A percentile compares a stretch with the other conserved stretches of the same genome.
phyloP scores from a whole-genome alignment of 768 basidiomycete species.

The Podaxis pistillaris region DNA sequence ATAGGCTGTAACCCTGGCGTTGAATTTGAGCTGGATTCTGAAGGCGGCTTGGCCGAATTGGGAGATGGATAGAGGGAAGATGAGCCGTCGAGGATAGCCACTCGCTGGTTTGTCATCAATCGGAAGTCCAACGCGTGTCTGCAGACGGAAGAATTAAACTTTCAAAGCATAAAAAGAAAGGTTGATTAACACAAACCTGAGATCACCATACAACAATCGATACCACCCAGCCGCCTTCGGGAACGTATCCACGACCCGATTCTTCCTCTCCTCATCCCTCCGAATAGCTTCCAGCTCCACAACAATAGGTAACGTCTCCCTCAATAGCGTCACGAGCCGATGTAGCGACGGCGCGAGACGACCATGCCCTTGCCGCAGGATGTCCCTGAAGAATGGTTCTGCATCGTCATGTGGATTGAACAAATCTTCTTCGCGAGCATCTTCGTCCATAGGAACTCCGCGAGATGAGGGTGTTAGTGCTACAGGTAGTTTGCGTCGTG shows the following conservation, averaged over 20 bases:
- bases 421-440: conserved; percentile 21
- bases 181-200: conserved; percentile 42
- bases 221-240: conserved; percentile 85
- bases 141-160: conserved; percentile 4
- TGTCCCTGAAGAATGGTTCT: conserved; percentile 69
- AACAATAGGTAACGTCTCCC: conserved; percentile 77
- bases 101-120: conserved; percentile 61
- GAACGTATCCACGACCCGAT: conserved; percentile 56
- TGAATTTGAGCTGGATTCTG: conserved; percentile 1
- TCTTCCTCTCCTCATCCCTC: conserved; percentile 30
- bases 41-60: conserved; percentile 17
- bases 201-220: conserved; percentile 67
- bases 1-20: conserved; percentile 54
- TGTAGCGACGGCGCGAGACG: conserved; percentile 64
- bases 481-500: conserved; percentile 35
- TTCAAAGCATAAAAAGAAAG: neutral
- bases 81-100: conserved; percentile 75
- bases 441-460: conserved; percentile 24
- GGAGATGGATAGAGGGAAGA: conserved; percentile 47
- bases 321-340: conserved; percentile 63
- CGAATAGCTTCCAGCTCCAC: conserved; percentile 63
- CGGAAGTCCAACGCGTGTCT: conserved; percentile 83
- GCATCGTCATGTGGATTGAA: conserved; percentile 80
- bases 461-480: conserved; percentile 12
- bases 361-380: conserved; percentile 66